Base-by-base conservation (phyloP, 2,329 filamentous ascomycete species). In the Tolypocladium ovalisporum region DNA sequence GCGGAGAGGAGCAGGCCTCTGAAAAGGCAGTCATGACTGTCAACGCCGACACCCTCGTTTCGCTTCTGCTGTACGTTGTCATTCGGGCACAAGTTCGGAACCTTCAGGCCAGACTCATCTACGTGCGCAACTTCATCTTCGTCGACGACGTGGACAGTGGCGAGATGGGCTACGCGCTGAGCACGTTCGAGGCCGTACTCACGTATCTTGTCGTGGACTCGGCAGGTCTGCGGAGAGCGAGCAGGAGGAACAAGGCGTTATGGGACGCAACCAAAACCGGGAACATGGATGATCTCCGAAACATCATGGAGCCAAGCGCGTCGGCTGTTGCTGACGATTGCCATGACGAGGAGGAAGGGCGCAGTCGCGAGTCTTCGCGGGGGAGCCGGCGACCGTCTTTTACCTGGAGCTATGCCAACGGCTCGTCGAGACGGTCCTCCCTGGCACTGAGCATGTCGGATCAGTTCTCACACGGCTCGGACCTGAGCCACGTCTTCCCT, bases 41-140 rank as follows among this genome's bases (percentile, higher is more conserved):
- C 65, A 86, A 96, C 65, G 94, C 94, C 4, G 94, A 99, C 72
- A 90, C 93, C 0, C 76, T 99, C 34, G 94, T 99, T 2, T 97
- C 94, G 0, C 75, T 99, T 59, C 79, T 99, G 17, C 79, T 99
- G 24, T 86, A 96, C 60, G 91, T 99, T 19, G 89, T 99, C 13
- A 97, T 99, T 60, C 83, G 93, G 61, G 90, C 93, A 13, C 89
- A 94, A 59, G 85, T 96, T 32, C 85, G 89, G 58, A 87, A 97
- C 71, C 77, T 99, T 10, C 90, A 96, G 65, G 91, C 94, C 3
- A 83, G 93, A 24, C 76, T 99, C 52, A 79, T 88, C n/a, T 99
- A 97, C 69, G 96, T 97, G 80, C 88, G 93, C 49, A 90, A 96
- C 66, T 99, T 97, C 68, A 94, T 97, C 63, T 99, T 96, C 71